Conservation (phyloP, 805 yeast genomes). For the Pichia nakasei region DNA sequence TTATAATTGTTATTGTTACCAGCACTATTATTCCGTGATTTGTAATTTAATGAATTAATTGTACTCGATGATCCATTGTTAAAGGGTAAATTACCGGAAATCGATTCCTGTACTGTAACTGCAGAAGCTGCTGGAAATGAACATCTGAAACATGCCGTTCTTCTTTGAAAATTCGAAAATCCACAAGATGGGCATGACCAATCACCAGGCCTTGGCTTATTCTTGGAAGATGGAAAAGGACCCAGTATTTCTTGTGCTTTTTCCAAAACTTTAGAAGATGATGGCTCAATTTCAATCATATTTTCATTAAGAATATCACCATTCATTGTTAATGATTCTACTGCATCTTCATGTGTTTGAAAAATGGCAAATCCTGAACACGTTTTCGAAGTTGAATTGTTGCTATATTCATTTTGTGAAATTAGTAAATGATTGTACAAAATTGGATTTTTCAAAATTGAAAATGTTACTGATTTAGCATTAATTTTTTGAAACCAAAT, state of each 20-base stretch:
- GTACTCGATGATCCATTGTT: constrained; percentile 11
- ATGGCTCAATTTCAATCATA: constrained; percentile 79
- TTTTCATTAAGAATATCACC: constrained; percentile 68
- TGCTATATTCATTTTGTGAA: background rate
- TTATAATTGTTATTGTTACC: background rate
- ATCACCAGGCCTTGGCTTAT: constrained; percentile 92
- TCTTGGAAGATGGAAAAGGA: constrained; percentile 76
- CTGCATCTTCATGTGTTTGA: constrained; percentile 77
- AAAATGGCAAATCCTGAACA: constrained; percentile 81
- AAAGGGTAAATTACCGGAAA: constrained; percentile 22
- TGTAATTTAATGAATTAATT: constrained; percentile 1
- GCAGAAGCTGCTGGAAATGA: constrained; percentile 78
- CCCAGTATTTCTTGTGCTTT: constrained; percentile 73
- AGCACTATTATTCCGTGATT: background rate
- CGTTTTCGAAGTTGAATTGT: constrained; percentile 9
- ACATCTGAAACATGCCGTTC: constrained; percentile 91
- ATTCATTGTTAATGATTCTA: constrained; percentile 67
- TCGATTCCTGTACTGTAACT: constrained; percentile 58
- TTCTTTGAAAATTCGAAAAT: constrained; percentile 85
- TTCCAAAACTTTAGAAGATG: constrained; percentile 68
- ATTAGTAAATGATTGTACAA: constrained; percentile 7
- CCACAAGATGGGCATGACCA: constrained; percentile 99
- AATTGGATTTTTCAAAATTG: constrained; percentile 46
- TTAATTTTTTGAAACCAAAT: constrained; percentile 87
- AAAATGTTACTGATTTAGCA: constrained; percentile 77